Evolutionary conservation across 1,139 yeast species (phyloP).

Genomic region (Lodderomyces pseudojiufengensis): DNA sequence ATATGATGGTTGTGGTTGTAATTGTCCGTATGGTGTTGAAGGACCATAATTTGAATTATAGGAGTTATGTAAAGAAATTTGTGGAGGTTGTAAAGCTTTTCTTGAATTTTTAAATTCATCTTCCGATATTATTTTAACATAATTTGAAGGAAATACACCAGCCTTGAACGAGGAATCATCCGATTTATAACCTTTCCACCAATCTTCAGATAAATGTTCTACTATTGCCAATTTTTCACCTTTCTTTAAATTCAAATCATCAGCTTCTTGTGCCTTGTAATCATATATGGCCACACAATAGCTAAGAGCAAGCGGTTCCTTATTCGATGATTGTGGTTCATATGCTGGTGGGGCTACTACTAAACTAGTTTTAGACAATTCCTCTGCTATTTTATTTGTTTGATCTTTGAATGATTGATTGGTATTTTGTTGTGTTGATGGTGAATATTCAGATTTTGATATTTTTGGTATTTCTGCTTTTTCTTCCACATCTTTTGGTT

Average conservation of each 20-base stretch:
- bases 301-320: conserved; percentile 27
- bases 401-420: conserved; percentile 4
- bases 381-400: conserved; percentile 18
- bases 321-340: conserved; percentile 22
- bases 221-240: conserved; percentile 70
- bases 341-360: conserved; percentile 14
- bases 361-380: conserved; percentile 23
- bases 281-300: conserved; percentile 68
- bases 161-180: conserved; percentile 45
- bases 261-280: conserved; percentile 61
- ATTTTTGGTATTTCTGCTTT: not conserved
- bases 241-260: conserved; percentile 59
- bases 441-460: conserved; percentile 1
- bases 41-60: conserved; percentile 9
- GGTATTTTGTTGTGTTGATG: not conserved
- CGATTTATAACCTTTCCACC: conserved; percentile 78
- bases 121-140: conserved; percentile 53
- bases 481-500: conserved; percentile 47
- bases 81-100: conserved; percentile 10
- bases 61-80: conserved; percentile 10
- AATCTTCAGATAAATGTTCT: conserved; percentile 77
- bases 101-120: conserved; percentile 26
- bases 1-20: conserved; percentile 28
- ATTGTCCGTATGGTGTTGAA: conserved; percentile 12
- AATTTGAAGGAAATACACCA: conserved; percentile 91